Conservation (phyloP, 495 filamentous ascomycete species). For the Bathelium albidoporum region DNA sequence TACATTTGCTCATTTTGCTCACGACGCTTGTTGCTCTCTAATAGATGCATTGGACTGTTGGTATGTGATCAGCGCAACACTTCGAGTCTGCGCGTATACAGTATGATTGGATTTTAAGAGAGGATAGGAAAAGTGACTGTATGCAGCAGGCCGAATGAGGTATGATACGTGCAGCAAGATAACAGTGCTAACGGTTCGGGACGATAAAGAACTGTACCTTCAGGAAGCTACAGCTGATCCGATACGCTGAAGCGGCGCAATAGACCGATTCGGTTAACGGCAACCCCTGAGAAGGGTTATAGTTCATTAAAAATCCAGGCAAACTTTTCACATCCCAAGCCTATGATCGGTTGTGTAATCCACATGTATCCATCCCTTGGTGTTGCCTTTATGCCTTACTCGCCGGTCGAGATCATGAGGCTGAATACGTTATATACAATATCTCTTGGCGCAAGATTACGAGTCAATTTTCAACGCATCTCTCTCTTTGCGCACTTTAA, state of each 20-base stretch:
- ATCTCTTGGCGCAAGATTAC: background rate
- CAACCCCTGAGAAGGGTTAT: background rate
- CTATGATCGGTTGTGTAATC: background rate
- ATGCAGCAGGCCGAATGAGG: background rate
- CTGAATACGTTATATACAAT: background rate
- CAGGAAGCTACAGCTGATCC: too few relatives aligned
- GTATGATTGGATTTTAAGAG: too few relatives aligned
- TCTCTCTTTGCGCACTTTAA: background rate
- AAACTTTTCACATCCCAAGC: background rate
- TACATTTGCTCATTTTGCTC: background rate
- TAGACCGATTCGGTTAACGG: background rate
- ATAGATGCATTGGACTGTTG: background rate
- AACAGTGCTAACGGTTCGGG: too few relatives aligned
- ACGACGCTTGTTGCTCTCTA: background rate
- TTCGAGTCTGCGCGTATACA: background rate
- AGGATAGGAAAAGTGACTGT: too few relatives aligned
- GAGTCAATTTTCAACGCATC: background rate
- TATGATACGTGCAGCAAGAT: too few relatives aligned
- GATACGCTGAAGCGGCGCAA: background rate
- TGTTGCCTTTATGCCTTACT: background rate
- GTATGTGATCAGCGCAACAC: background rate
- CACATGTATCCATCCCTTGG: background rate
- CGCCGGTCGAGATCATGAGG: background rate
- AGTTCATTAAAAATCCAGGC: background rate
- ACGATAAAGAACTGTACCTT: too few relatives aligned